Base-by-base conservation (phyloP, 1,139 yeast species). In the Sugiyamaella pinicola region DNA sequence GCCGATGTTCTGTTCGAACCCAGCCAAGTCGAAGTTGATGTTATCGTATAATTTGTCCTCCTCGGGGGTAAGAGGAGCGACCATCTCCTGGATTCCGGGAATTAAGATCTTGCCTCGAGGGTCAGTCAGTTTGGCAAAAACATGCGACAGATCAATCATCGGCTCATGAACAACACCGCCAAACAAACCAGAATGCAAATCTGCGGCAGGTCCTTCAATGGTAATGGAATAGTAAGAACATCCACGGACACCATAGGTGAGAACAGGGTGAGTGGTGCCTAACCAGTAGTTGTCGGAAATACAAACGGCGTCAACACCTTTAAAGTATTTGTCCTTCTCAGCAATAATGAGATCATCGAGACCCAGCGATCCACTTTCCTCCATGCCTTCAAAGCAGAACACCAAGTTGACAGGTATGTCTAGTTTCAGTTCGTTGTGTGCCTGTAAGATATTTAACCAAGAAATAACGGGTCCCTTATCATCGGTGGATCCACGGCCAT, bases 101-200 rank as follows among this genome's bases (percentile, higher is more conserved):
- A 93, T 84, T 64, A 81, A 75, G 61, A 93, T 95, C 63, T 82
- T 82, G 53, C 99, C 99, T 56, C 81, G 73, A 40, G 84, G 76
- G 44, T 68, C 64, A 38, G 93, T 99, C 63, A 93, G 81, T 58
- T 82, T 74, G 50, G 88, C 71, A 78, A 93, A 74, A 31, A 90
- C 78, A 67, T 85, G 84, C 55, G 88, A 77, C 68, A 93, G 80
- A 70, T 95, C 99, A 52, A 95, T 86, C 95, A 95, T 84, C 68
- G 99, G 99, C 75, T 93, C 99, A 61, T 95, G 96, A 61, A 93
- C 84, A 61, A 90, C 84, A 67, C 99, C 99, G 62, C 99, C 99
- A 69, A 93, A 93, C 55, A 93, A 83, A 69, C 99, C 99, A 53
- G 96, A 87, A 74, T 93, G 99, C 73, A 93, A 80, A 71, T 95